Evolutionary conservation across 1,139 yeast species (phyloP).

Genomic region (Yamadazyma epiphylla): DNA sequence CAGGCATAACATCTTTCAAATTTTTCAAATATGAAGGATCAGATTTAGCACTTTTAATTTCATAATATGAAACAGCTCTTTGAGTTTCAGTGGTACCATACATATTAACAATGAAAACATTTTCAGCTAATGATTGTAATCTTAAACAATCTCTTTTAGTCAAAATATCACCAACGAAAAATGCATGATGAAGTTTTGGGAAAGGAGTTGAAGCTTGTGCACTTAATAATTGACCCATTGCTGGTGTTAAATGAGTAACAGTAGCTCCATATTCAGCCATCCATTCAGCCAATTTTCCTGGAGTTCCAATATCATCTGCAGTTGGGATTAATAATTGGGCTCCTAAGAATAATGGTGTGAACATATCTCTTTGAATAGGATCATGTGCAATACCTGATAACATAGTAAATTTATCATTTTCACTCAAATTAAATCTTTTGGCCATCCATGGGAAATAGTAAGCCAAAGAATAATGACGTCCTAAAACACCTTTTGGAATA

Average conservation of each 20-base stretch:
- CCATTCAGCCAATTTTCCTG: constrained; percentile 97
- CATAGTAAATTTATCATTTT: constrained; percentile 91
- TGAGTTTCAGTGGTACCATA: constrained; percentile 99
- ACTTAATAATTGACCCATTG: constrained; percentile 96
- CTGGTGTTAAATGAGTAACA: constrained; percentile 97
- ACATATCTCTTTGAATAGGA: constrained; percentile 98
- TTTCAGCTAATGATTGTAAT: constrained; percentile 85
- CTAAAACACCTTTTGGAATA: constrained; percentile 96
- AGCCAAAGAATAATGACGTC: constrained; percentile 94
- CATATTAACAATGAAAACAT: constrained; percentile 92
- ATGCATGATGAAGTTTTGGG: constrained; percentile 88
- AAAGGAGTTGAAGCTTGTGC: constrained; percentile 94
- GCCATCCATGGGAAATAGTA: constrained; percentile 99
- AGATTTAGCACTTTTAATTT: constrained; percentile 67
- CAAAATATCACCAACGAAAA: constrained; percentile 95
- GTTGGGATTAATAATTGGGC: constrained; percentile 93
- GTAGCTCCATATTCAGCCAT: constrained; percentile 89
- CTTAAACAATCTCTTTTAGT: constrained; percentile 96
- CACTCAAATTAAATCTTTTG: constrained; percentile 69
- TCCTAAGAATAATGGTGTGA: constrained; percentile 94
- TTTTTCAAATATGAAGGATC: constrained; percentile 75
- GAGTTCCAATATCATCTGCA: constrained; percentile 96
- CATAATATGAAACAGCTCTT: constrained; percentile 92
- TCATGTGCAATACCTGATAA: constrained; percentile 98
- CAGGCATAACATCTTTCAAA: constrained; percentile 96